Evolutionary conservation across 495 filamentous ascomycete species (phyloP).

Genomic region (Penicillium soppii): DNA sequence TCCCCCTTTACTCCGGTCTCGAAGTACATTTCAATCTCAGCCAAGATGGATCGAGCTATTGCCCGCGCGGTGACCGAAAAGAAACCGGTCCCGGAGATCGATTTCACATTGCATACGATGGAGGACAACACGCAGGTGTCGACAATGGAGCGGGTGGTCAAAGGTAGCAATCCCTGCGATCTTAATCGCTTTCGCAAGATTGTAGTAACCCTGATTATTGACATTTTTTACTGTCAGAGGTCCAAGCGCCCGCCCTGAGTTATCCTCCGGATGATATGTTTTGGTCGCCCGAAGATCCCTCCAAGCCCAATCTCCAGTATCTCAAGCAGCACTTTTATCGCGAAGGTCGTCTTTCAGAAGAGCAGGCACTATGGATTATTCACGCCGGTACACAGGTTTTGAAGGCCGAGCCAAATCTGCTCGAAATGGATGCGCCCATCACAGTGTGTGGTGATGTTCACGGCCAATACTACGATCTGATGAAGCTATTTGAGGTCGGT

Average conservation of each 20-base stretch:
- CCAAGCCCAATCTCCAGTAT: conserved; percentile 89
- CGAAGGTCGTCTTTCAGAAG: conserved; percentile 93
- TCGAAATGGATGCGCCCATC: conserved; percentile 99
- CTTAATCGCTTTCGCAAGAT: conserved; percentile 9
- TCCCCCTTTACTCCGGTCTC: conserved; percentile 20
- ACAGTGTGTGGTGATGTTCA: conserved; percentile 99
- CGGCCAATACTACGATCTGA: conserved; percentile 97
- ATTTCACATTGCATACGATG: conserved; percentile 97
- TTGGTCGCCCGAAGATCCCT: conserved; percentile 72
- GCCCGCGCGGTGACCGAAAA: conserved; percentile 84
- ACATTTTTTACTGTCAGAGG: conserved; percentile 56
- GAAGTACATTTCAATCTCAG: conserved; percentile 1
- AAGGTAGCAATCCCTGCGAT: conserved; percentile 61
- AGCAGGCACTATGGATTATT: conserved; percentile 96
- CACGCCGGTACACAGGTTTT: conserved; percentile 79
- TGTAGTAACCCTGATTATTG: conserved; percentile 11
- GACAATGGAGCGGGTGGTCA: conserved; percentile 92
- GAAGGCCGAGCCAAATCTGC: conserved; percentile 83
- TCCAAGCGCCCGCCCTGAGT: conserved; percentile 93
- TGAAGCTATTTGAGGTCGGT: conserved; percentile 99
- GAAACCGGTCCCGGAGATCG: conserved; percentile 93
- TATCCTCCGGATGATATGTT: conserved; percentile 84
- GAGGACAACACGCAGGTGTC: conserved; percentile 94
- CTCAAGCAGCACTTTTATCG: conserved; percentile 98
- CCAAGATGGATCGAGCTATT: conserved; percentile 45